Percentiles rank a stretch among this genome's conserved stretches.
phyloP scores from a whole-genome alignment of 345 rosid species.

The Lepidium sativum region DNA sequence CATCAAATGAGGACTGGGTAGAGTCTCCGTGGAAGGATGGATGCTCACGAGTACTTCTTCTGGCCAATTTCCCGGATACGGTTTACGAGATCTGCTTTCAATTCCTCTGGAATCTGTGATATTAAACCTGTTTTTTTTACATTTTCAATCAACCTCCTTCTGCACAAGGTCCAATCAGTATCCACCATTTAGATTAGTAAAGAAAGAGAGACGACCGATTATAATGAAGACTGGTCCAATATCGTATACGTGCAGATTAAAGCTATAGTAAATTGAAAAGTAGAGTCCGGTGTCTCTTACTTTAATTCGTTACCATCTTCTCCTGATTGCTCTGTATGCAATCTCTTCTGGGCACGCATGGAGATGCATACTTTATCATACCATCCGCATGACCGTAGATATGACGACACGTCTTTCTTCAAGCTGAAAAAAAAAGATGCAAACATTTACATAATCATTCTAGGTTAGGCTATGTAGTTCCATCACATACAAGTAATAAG shows the following conservation, averaged over 20 bases:
- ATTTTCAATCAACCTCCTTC: constrained; percentile 62
- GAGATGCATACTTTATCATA: constrained; percentile 41
- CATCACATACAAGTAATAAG: neutral
- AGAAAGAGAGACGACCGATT: neutral
- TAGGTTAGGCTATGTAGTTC: neutral
- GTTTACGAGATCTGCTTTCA: constrained; percentile 62
- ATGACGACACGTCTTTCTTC: constrained; percentile 46
- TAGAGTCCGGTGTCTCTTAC: constrained; percentile 36
- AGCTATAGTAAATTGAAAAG: neutral
- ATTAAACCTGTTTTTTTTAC: constrained; percentile 45
- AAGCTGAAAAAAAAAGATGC: constrained; percentile 38
- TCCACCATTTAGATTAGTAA: neutral
- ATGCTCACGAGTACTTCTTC: constrained; percentile 26
- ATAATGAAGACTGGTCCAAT: neutral
- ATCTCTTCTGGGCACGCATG: constrained; percentile 60
- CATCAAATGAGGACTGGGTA: constrained; percentile 26
- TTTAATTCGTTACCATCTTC: constrained; percentile 37
- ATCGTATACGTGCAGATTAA: neutral
- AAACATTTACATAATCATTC: neutral
- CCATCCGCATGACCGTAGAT: constrained; percentile 71
- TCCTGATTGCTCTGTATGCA: constrained; percentile 31
- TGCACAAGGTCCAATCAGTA: constrained; percentile 27
- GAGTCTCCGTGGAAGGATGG: neutral
- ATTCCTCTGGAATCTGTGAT: constrained; percentile 55
- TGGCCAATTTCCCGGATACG: constrained; percentile 41